Percentiles rank a stretch among this genome's conserved stretches.
These are phyloP conservation scores for Amesomyces nigricolor DNA, from an alignment of 2,329 filamentous ascomycete species.

Conservation along the genomic window DNA sequence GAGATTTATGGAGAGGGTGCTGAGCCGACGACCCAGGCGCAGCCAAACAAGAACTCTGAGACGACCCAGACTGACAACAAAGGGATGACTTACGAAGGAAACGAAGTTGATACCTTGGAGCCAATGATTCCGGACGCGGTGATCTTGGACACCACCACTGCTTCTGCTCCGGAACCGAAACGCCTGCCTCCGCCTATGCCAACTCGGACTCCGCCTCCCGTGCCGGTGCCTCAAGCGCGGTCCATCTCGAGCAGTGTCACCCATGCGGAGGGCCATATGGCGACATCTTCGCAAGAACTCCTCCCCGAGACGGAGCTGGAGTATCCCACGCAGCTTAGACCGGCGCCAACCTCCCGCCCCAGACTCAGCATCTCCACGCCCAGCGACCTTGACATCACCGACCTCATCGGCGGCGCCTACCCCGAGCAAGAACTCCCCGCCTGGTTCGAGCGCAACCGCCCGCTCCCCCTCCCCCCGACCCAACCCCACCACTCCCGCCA, in stretches of 20 bases:
- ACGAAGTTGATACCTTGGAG: neutral
- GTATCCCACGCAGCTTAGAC: conserved; percentile 1
- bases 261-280: neutral
- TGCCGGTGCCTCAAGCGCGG: neutral
- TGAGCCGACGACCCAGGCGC: neutral
- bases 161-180: neutral
- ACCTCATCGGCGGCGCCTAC: neutral
- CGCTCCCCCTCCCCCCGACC: neutral
- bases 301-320: neutral
- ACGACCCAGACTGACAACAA: neutral
- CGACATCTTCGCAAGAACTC: neutral
- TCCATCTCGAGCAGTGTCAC: neutral
- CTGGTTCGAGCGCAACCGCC: neutral
- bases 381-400: neutral
- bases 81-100: neutral
- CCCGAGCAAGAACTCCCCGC: conserved; percentile 5
- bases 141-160: neutral
- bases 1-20: conserved; percentile 15
- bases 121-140: neutral
- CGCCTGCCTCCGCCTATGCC: neutral
- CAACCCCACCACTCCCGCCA: conserved; percentile 5
- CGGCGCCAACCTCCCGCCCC: neutral
- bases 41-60: too few species aligned
- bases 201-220: conserved; percentile 5
- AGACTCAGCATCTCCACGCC: neutral